These are phyloP conservation scores for Cystobasidiaceae sp. DNA, from an alignment of 1,284 basidiomycete genomes.

Conservation along the genomic window DNA sequence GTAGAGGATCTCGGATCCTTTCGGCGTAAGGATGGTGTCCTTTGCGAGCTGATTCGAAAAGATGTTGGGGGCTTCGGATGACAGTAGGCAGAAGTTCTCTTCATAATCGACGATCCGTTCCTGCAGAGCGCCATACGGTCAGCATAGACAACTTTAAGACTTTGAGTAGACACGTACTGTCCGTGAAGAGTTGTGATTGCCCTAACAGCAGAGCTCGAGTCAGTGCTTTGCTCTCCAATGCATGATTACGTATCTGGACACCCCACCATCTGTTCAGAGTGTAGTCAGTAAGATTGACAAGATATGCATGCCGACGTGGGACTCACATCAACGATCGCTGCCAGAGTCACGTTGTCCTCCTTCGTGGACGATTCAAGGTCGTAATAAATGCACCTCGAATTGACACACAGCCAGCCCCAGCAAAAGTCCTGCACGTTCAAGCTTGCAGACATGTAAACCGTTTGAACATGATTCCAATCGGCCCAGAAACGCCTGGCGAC, in stretches of 20 bases:
- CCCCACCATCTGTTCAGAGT: too few relatives aligned
- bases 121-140: background rate
- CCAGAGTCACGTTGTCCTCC: constrained; percentile 39
- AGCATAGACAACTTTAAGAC: background rate
- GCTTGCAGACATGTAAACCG: background rate
- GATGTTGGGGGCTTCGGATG: background rate
- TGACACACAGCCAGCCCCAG: constrained; percentile 40
- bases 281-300: background rate
- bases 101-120: constrained; percentile 1
- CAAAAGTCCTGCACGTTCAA: constrained; percentile 33
- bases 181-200: constrained; percentile 33
- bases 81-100: background rate
- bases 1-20: constrained; percentile 40
- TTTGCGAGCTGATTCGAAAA: background rate
- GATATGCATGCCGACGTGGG: background rate
- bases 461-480: constrained; percentile 32
- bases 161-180: background rate
- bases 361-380: constrained; percentile 31
- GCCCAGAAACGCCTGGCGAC: constrained; percentile 32
- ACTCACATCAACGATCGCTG: constrained; percentile 42
- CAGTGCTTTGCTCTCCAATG: background rate
- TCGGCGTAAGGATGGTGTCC: constrained; percentile 10
- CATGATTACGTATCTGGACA: background rate
- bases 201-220: background rate
- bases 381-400: constrained; percentile 42